Base-by-base conservation (phyloP, 345 rosid genomes). In the Triadica sebifera region DNA sequence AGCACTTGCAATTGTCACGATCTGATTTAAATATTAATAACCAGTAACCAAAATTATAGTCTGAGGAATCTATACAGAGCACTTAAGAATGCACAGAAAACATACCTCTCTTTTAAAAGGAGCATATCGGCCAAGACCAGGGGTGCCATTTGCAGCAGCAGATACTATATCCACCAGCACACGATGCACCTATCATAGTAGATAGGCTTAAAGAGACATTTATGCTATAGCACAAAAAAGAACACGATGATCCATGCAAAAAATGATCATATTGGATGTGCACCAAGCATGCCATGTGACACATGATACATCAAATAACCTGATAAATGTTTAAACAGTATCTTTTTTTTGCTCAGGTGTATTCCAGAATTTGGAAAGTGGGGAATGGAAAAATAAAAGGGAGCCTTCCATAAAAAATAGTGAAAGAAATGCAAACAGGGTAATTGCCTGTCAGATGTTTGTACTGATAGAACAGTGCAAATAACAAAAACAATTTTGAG, bases 91-190 rank as follows among this genome's bases (percentile, higher is more conserved):
- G 64, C 24, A 39, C 71, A 13, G 29, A 69, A 74, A 29, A 29
- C 2, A 66, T 82, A 91, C 98, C 93, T 93, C 96, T 91, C 99
- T 84, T 88, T 91, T 96, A 63, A 93, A 93, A 70, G 98, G 90
- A 79, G 98, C 97, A 83, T 96, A 96, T 84, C 98, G 91, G 77
- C 98, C 99, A 45, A 96, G 96, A 75, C 98, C 99, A 71, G 97
- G 96, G 43, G 98, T 96, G 71, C 97, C 90, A 88, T 86, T 93
- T 75, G 97, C 98, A 55, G 97, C 79, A 29, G 98, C 81, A 81
- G 94, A 85, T 73, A 91, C 97, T 72, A 96, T 88, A 80, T 93
- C 97, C 85, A 91, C 82, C 75, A 93, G 87, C 12, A 96, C 98
- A 71, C 88, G 93, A 84, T 96, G 97, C 65, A 96, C 99, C 99